Evolutionary conservation across 192 early-diverging fungal species (phyloP), one percentile per base, ranked within the genome.

Genomic region (Chytriomyces confervae): DNA sequence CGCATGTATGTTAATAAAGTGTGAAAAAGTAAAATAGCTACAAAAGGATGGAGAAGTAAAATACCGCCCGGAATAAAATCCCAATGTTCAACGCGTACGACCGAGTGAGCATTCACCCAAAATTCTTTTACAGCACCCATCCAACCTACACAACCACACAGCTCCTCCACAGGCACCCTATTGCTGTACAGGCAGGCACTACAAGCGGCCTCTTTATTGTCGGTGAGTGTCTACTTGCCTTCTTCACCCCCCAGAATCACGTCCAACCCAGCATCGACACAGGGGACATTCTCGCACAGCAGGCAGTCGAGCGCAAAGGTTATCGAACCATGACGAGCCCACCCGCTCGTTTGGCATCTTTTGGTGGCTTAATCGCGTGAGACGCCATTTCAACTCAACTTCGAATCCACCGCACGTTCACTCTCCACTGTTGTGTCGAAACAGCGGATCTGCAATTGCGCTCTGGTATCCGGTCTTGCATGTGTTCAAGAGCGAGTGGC

Each of bases 241-340:
- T 3, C 4, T 2, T 20, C 11, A 13, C 0, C 23, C 24, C 29
- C 29, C 29, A 36, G 20, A 43, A 43, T 2, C 16, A 65, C 20
- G 0, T 13, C 13, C 63, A 65, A 11, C 53, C 3, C 13, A 11
- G n/a, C 13, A 1, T 43, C 29, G 29, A 4, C 11, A 65, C 45
- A 74, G 93, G 93, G 23, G 93, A 94, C 77, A 75, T 91, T 10
- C 85, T 94, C 53, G 91, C 93, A 1, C 93, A 94, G 68, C 87
- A 89, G 48, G 75, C 79, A 9, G 82, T 94, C 5, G 93, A 92
- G 27, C 11, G 84, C 1, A 86, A 76, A 65, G 70, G 75, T 18
- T 51, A 45, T 6, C 50, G 5, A 51, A 80, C 0, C 90, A 91
- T 81, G 92, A 94, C 53, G 66, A 13, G 57, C 66, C 6, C 80